Evolutionary conservation across 495 filamentous ascomycete species (phyloP), one percentile per base, ranked within the genome.

Genomic region (Annulohypoxylon maeteangense): DNA sequence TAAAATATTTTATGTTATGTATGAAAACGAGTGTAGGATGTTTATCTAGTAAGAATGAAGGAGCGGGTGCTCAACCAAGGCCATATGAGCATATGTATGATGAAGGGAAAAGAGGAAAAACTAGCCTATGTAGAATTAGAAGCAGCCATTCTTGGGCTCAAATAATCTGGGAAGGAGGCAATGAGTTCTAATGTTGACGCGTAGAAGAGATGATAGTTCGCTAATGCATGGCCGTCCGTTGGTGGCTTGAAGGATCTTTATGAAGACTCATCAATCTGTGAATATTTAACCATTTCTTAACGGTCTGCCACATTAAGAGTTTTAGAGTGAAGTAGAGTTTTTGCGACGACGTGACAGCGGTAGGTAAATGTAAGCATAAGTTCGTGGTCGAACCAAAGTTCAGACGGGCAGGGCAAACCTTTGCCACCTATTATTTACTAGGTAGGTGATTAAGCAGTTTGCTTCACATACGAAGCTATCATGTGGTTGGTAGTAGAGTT

Each of bases 131-230:
- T 8, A 60, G 36, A 62, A 66, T 36, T 61, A 65, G 51, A 65
- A 72, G 58, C 45, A 40, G 59, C 44, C 60, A 38, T 59, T 47
- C 56, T 18, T 38, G 54, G 45, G 29, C 55, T 61, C 45, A 56
- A 62, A 62, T 69, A 69, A 10, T 48, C 65, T 20, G 18, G 56
- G 16, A 48, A 56, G 18, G 53, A 38, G 38, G 45, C 18, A 36
- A 7, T 20, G 5, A 44, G 7, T 20, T n/a, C 50, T 38, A 40
- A 44, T 12, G 65, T 65, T 70, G 65, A 74, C 70, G 70, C 48
- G 70, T 65, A 51, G 65, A 72, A 57, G 48, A 36, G 61, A n/a
- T 14, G 55, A 70, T 74, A 62, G 57, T 74, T 68, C 50, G 36
- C 12, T n/a, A 11, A 44, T 74, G 70, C 70, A 70, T 68, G 22